Evolutionary conservation across 495 filamentous ascomycete species (phyloP).

Genomic region (Trichodelitschia bisporula): DNA sequence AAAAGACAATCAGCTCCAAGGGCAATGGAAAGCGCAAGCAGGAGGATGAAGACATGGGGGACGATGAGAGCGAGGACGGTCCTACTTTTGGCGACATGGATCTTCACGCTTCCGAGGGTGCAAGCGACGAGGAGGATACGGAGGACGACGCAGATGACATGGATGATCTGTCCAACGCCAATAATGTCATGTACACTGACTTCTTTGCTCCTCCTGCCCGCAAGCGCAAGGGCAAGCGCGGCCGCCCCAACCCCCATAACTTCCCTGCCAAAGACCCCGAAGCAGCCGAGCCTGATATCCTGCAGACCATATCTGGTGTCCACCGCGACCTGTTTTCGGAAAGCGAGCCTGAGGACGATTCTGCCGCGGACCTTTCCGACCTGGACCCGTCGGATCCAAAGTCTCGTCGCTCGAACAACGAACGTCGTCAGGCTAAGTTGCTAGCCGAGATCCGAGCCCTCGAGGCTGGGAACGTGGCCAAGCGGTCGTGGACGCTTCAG

Average conservation of each 20-base stretch:
- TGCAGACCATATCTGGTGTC: slow-evolving; percentile 75
- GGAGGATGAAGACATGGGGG: slow-evolving; percentile 22
- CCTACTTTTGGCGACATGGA: slow-evolving; percentile 53
- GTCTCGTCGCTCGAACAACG: slow-evolving; percentile 49
- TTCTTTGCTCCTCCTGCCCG: slow-evolving; percentile 70
- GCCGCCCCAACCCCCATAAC: slow-evolving; percentile 18
- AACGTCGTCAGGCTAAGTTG: slow-evolving; percentile 63
- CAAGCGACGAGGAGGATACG: slow-evolving; percentile 25
- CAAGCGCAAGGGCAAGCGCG: slow-evolving; percentile 26
- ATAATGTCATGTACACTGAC: slow-evolving; percentile 65
- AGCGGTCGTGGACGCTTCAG: slow-evolving; percentile 71
- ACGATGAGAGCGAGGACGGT: slow-evolving; percentile 41
- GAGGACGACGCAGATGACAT: slow-evolving; percentile 23
- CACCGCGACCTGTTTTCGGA: slow-evolving; percentile 87
- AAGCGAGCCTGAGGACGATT: slow-evolving; percentile 17
- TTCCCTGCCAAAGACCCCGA: slow-evolving; percentile 14
- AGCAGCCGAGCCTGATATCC: slow-evolving; percentile 24
- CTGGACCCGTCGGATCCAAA: slow-evolving; percentile 21
- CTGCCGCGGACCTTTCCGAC: slow-evolving; percentile 11
- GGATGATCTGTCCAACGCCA: slow-evolving; percentile 38
- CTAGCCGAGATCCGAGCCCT: slow-evolving; percentile 75
- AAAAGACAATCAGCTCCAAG: not conserved
- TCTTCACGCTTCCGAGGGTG: slow-evolving; percentile 28
- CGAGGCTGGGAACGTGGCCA: slow-evolving; percentile 72
- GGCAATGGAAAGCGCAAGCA: slow-evolving; percentile 2